phyloP scores from a whole-genome alignment of 768 basidiomycete species.

The Lactifluus piperatus region DNA sequence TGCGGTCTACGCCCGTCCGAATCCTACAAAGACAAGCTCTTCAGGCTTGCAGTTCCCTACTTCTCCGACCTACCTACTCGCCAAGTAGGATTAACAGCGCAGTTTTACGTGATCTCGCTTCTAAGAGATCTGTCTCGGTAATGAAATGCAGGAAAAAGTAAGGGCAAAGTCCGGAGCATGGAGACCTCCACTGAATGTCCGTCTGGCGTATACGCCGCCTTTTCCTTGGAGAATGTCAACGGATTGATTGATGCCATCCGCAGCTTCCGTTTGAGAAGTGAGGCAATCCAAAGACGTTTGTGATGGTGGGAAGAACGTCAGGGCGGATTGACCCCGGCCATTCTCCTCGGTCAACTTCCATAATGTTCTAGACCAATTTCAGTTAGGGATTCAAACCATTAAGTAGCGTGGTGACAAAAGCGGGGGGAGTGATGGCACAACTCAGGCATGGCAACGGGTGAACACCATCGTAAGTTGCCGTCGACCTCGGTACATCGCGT shows the following conservation, averaged over 20 bases:
- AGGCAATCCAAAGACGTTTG: background rate
- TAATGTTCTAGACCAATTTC: background rate
- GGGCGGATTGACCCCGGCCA: background rate
- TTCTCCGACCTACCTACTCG: background rate
- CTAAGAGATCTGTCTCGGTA: background rate
- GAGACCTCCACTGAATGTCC: background rate
- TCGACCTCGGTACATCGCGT: background rate
- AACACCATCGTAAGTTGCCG: background rate
- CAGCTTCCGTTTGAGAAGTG: background rate
- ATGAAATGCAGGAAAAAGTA: background rate
- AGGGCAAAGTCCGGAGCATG: background rate
- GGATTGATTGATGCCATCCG: background rate
- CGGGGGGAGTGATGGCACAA: background rate
- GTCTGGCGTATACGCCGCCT: background rate
- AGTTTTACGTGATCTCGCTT: background rate
- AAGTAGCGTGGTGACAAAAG: background rate
- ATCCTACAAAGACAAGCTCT: no score
- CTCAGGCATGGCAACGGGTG: background rate
- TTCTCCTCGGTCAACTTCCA: background rate
- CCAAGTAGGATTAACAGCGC: background rate
- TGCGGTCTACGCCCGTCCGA: background rate
- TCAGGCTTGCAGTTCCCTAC: background rate
- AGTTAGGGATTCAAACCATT: background rate
- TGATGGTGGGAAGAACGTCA: background rate
- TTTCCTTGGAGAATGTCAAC: background rate